Base-by-base conservation (phyloP, 139 green algal genomes). In the Closterium sp. region DNA sequence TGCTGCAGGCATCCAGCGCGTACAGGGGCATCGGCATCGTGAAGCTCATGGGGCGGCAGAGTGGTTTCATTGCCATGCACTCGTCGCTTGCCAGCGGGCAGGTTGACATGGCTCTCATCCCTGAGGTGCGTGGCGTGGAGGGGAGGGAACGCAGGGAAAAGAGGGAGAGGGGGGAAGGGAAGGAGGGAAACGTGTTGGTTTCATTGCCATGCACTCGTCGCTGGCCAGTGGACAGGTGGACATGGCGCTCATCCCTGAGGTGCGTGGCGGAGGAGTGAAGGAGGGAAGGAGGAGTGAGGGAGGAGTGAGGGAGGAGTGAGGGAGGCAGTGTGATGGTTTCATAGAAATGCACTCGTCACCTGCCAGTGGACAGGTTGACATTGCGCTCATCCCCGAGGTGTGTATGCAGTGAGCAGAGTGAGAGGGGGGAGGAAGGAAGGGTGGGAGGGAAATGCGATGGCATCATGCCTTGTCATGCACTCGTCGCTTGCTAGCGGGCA, bases 11-110 rank as follows among this genome's bases (percentile, higher is more conserved):
- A 22, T 79, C 62, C 62, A 79, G 62, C 17, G 19, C 17, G 17
- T 79, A 79, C 62, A 79, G 62, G 17, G 62, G 62, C 62, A 79
- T 79, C 17, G 62, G 62, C 62, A 91, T 99, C 62, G 98, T 99
- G 50, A 99, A 99, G 96, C 96, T 99, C 79, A 99, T 99, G 98
- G 98, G 98, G 9, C 95, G 97, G 45, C 96, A 98, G 94, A 97
- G 45, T 70, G 45, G 10, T 70, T 2, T 70, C 45, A 70, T 99
- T 88, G 96, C 98, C 31, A 97, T 99, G 97, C 97, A 99, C 93
- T 96, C 97, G 6, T 98, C 96, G 87, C 97, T 99, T 96, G 97
- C 98, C 13, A 97, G 95, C 73, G 96, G 95, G 10, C 62, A 95
- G 31, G 95, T 96, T 9, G 97, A 99, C 92, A 95, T 96, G 13